These are phyloP conservation scores for Circinella umbellata DNA, from an alignment of 371 early-diverging fungal species.

Conservation along the genomic window DNA sequence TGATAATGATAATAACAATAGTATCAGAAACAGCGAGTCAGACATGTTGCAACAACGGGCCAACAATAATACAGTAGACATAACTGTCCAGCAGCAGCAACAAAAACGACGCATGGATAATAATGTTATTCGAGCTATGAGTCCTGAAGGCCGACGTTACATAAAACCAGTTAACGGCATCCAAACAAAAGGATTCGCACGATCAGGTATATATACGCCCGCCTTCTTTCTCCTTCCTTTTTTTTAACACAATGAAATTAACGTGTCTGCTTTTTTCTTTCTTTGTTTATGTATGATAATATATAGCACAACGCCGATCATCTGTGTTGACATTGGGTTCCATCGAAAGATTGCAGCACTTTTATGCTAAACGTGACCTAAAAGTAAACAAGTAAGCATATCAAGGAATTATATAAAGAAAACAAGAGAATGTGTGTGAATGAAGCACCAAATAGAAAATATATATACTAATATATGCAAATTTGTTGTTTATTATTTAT, in stretches of 20 bases:
- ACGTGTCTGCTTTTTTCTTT: not conserved
- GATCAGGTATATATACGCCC: constrained; percentile 36
- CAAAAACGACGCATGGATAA: not conserved
- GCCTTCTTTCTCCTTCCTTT: not conserved
- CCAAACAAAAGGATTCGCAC: constrained; percentile 54
- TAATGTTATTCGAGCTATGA: constrained; percentile 35
- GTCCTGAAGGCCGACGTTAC: constrained; percentile 48
- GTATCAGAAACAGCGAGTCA: constrained; percentile 2
- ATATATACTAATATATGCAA: too few relatives aligned
- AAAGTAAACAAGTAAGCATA: constrained; percentile 53
- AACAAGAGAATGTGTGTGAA: too few relatives aligned
- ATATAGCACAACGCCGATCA: constrained; percentile 48
- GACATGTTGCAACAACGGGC: constrained; percentile 17
- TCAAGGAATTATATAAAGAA: not conserved
- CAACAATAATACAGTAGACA: not conserved
- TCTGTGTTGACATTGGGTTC: constrained; percentile 54
- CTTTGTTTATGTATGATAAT: not conserved
- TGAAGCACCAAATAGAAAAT: not conserved
- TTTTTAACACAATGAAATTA: not conserved
- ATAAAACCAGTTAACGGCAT: constrained; percentile 51
- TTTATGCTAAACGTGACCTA: constrained; percentile 51
- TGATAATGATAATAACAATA: not conserved
- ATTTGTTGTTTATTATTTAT: not conserved
- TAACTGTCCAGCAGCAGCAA: not conserved
- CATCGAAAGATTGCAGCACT: constrained; percentile 53